Percentiles rank a stretch among this genome's conserved stretches.
These are phyloP conservation scores for Sarocladium strictum DNA, from an alignment of 2,329 filamentous ascomycete genomes.

Conservation along the genomic window DNA sequence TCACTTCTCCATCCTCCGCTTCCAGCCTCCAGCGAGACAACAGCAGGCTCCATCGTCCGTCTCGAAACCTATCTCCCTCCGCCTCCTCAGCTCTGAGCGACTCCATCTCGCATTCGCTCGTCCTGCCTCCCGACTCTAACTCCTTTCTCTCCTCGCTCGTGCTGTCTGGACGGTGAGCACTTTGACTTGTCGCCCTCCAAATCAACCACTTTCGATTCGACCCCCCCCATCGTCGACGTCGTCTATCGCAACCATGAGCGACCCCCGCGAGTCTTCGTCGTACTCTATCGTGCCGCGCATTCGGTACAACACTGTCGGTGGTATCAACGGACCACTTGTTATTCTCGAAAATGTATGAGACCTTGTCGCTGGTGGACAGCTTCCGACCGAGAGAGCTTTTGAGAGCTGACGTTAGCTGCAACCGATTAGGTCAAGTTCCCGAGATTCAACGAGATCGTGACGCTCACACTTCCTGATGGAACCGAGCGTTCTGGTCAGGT, in stretches of 20 bases:
- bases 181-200: constrained; percentile 7
- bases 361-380: background rate
- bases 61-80: constrained; percentile 4
- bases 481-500: constrained; percentile 91
- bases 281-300: constrained; percentile 58
- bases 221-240: constrained; percentile 10
- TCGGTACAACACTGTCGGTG: constrained; percentile 96
- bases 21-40: constrained; percentile 10
- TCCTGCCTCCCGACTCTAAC: background rate
- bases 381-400: background rate
- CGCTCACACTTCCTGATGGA: constrained; percentile 91
- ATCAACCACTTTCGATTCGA: constrained; percentile 11
- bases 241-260: constrained; percentile 37
- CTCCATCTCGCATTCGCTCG: background rate
- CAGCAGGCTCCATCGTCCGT: background rate
- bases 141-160: background rate
- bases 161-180: constrained; percentile 7
- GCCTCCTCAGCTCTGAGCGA: background rate
- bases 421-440: constrained; percentile 83
- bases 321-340: constrained; percentile 95
- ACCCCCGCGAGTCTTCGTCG: constrained; percentile 53
- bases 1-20: constrained; percentile 11
- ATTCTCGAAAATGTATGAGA: constrained; percentile 82
- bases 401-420: constrained; percentile 18
- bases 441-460: constrained; percentile 96